Conservation (phyloP, 768 basidiomycete genomes). For the Panellus pusillus region DNA sequence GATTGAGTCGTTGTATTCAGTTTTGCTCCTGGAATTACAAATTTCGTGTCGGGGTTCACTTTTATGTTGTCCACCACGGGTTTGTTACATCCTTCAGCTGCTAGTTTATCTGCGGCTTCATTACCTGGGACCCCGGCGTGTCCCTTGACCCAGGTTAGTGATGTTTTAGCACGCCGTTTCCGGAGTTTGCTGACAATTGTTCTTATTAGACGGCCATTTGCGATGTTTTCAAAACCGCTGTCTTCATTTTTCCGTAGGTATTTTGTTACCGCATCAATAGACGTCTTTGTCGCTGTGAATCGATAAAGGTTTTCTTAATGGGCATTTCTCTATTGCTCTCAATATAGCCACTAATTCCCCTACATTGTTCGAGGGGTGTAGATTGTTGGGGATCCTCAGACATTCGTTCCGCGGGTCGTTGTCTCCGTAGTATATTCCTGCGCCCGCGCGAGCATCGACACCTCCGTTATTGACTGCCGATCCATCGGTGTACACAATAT, state of each 20-base stretch:
- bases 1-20: constrained; percentile 14
- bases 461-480: constrained; percentile 13
- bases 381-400: not conserved
- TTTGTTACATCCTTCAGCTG: not conserved
- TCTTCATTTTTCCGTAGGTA: not conserved
- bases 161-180: constrained; percentile 4
- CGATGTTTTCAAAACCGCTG: not conserved
- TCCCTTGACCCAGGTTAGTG: too few relatives aligned
- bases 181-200: constrained; percentile 5
- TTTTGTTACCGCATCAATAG: not conserved
- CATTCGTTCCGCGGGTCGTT: constrained; percentile 2
- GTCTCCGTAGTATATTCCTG: constrained; percentile 1
- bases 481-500: constrained; percentile 14
- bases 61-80: too few relatives aligned
- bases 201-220: not conserved
- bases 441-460: constrained; percentile 2
- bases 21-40: too few relatives aligned
- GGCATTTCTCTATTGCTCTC: not conserved
- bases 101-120: constrained; percentile 25
- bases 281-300: not conserved
- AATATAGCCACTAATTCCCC: constrained; percentile 6
- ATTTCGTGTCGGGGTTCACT: too few relatives aligned
- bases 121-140: constrained; percentile 22
- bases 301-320: not conserved
- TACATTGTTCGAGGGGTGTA: constrained; percentile 3